Conservation (phyloP, 2,329 filamentous ascomycete species). For the Fonsecaea nubica region DNA sequence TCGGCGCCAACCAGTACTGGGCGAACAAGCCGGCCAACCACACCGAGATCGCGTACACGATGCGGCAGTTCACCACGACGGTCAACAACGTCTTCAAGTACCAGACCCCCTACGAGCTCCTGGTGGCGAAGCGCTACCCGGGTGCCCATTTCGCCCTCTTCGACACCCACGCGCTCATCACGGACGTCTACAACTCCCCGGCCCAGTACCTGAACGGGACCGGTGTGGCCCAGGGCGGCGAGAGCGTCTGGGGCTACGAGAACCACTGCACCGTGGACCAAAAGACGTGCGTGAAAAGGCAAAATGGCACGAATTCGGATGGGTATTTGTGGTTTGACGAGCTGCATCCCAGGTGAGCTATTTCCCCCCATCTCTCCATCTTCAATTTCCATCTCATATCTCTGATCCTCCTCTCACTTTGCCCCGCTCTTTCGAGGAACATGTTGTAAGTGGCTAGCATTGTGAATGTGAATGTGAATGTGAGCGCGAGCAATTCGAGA, state of each 20-base stretch:
- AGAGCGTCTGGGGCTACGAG: conserved; percentile 66
- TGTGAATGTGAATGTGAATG: not conserved
- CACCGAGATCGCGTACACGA: conserved; percentile 58
- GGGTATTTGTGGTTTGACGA: conserved; percentile 54
- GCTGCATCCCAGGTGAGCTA: conserved; percentile 66
- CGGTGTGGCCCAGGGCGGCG: conserved; percentile 67
- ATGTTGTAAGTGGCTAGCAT: no score
- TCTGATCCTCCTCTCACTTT: not conserved
- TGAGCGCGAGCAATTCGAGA: not conserved
- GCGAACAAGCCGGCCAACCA: conserved; percentile 56
- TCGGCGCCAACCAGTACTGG: conserved; percentile 56
- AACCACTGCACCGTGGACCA: conserved; percentile 59
- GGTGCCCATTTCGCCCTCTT: conserved; percentile 69
- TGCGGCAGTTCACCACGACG: conserved; percentile 56
- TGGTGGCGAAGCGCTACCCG: conserved; percentile 53
- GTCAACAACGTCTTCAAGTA: conserved; percentile 61
- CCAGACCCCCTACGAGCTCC: conserved; percentile 56
- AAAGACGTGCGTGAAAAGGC: conserved; percentile 45
- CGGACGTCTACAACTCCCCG: conserved; percentile 65
- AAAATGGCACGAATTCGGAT: conserved; percentile 33
- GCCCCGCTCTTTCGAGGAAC: not conserved
- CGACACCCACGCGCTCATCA: conserved; percentile 63
- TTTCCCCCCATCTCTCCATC: not conserved
- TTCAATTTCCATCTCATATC: not conserved
- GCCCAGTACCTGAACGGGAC: conserved; percentile 66